These are phyloP conservation scores for Prunus yedoensis DNA, from an alignment of 331 rosid genomes.

Conservation along the genomic window DNA sequence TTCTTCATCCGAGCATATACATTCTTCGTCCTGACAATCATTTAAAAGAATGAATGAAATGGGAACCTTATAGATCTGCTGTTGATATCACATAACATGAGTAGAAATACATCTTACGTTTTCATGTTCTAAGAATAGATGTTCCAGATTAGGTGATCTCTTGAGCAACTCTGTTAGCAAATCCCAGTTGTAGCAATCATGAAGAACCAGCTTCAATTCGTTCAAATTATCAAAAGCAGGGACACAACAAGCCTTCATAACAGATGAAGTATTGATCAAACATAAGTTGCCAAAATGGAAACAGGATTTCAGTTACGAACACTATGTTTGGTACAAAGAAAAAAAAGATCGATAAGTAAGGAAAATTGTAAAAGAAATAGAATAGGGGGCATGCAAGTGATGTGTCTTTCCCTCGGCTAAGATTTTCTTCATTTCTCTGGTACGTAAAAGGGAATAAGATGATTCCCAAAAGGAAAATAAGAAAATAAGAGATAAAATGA, in stretches of 20 bases:
- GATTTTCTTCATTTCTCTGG: too few relatives aligned
- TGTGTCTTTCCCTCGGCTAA: not conserved
- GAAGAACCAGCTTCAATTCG: not conserved
- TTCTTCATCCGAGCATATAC: not conserved
- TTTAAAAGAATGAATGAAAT: not conserved
- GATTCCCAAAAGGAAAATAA: too few relatives aligned
- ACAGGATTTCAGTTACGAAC: not conserved
- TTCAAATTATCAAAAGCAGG: not conserved
- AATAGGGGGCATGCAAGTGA: not conserved
- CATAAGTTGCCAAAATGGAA: too few relatives aligned
- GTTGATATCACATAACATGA: not conserved
- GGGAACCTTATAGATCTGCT: not conserved
- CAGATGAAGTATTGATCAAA: not conserved
- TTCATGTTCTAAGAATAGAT: not conserved
- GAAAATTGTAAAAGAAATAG: not conserved
- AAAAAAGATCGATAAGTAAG: not conserved
- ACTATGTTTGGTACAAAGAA: not conserved
- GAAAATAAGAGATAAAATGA: too few relatives aligned
- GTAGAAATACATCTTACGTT: not conserved
- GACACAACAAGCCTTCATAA: not conserved
- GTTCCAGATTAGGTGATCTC: conserved; percentile 10
- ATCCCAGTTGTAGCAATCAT: not conserved
- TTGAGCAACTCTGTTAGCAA: not conserved
- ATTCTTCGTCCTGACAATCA: not conserved
- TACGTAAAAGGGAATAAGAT: too few relatives aligned